These are phyloP conservation scores for Scenedesmus sp. DNA, from an alignment of 163 green algal species.

Conservation along the genomic window DNA sequence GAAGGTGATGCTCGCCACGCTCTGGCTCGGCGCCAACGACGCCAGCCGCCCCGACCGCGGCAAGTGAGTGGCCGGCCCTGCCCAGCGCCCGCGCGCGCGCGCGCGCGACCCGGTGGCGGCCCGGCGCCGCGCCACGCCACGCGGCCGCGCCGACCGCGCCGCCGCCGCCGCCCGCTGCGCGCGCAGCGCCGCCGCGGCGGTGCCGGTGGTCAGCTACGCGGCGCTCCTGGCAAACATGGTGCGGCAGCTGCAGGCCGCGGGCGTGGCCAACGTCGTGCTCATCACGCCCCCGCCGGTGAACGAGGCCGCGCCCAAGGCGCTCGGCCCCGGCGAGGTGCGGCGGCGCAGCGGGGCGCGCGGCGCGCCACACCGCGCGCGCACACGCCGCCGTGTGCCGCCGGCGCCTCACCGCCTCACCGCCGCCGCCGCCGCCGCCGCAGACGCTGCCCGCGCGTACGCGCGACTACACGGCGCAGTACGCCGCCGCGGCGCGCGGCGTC, in stretches of 20 bases:
- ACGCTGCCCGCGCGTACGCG: not conserved
- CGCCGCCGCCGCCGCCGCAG: too few relatives aligned
- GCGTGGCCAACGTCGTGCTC: slow-evolving; percentile 64
- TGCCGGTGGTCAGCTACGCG: slow-evolving; percentile 73
- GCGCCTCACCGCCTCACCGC: too few relatives aligned
- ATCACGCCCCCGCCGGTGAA: slow-evolving; percentile 82
- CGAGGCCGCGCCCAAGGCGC: slow-evolving; percentile 53
- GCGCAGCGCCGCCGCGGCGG: slow-evolving; percentile 34
- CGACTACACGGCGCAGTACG: slow-evolving; percentile 50
- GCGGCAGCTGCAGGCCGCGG: slow-evolving; percentile 17
- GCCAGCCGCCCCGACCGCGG: slow-evolving; percentile 65
- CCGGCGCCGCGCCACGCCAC: not conserved
- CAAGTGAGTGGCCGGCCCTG: not conserved
- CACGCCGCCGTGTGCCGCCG: not conserved
- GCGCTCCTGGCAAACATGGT: slow-evolving; percentile 74
- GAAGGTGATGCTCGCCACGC: slow-evolving; percentile 51
- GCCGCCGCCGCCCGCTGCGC: not conserved
- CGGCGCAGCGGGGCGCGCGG: too few relatives aligned
- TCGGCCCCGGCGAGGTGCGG: slow-evolving; percentile 26
- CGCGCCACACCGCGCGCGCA: not conserved
- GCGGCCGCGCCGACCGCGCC: not conserved
- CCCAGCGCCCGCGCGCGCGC: not conserved
- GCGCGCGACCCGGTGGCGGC: not conserved
- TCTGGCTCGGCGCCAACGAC: slow-evolving; percentile 90
- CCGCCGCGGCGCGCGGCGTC: slow-evolving; percentile 44